Conservation (phyloP, 2,329 filamentous ascomycete genomes). For the Trichoderma sp. region DNA sequence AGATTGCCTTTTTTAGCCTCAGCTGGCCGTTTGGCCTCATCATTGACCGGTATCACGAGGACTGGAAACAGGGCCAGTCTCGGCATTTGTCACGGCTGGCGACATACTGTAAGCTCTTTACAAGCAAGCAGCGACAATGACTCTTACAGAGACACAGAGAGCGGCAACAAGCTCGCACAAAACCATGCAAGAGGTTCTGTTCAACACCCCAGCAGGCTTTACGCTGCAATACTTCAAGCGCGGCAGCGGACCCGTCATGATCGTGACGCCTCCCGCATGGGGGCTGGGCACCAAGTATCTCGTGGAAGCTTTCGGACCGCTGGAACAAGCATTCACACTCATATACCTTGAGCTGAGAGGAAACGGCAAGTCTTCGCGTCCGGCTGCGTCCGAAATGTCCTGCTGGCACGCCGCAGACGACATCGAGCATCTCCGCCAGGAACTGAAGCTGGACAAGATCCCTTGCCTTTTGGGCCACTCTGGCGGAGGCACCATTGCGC, state of each 20-base stretch:
- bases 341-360: not conserved
- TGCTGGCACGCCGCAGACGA: constrained; percentile 16
- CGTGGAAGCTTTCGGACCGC: not conserved
- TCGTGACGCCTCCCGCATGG: constrained; percentile 11
- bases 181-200: not conserved
- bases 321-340: constrained; percentile 6
- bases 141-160: not conserved
- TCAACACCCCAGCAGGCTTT: not conserved
- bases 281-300: constrained; percentile 1
- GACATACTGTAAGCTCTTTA: not conserved
- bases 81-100: not conserved
- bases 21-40: too few species aligned
- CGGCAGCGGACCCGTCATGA: constrained; percentile 3
- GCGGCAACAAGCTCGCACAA: not conserved
- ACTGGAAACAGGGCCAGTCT: not conserved
- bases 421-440: constrained; percentile 2
- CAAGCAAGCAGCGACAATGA: not conserved
- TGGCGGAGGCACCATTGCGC: constrained; percentile 7
- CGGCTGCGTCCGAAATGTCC: constrained; percentile 4
- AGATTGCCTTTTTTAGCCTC: not conserved
- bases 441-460: not conserved
- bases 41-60: not conserved
- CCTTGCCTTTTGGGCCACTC: not conserved
- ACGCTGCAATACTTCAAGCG: constrained; percentile 4
- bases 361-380: constrained; percentile 8